Base-by-base conservation (phyloP, 345 rosid genomes). In the Schrenkiella parvula region DNA sequence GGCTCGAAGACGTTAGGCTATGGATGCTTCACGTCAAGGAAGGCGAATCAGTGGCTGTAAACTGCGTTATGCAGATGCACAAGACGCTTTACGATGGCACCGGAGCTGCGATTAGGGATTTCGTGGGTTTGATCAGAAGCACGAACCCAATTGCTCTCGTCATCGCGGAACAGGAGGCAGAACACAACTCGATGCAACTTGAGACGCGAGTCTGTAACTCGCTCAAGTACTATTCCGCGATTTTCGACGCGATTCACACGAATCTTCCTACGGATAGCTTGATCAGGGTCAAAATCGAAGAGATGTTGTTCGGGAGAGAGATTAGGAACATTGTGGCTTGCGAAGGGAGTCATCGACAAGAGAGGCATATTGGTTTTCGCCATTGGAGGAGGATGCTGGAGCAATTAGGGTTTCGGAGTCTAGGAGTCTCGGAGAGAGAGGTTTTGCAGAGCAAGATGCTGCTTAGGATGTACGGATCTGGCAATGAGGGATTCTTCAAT, bases 1-100 rank as follows among this genome's bases (percentile, higher is more conserved):
- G 98, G 70, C 80, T 95, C 46, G 99, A 95, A 64, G 99, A 95
- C 70, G 99, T 91, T 62, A 86, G 99, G 78, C 73, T 95, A 71
- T 95, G 99, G 99, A 95, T 95, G 99, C 98, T 95, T 26, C 99
- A 95, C 79, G 92, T 95, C 70, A 95, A 89, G 83, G 99, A 89
- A 76, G 86, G 82, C 15, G 99, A 89, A 66, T 66, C 78, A 19
- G 98, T 91, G 19, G 99, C 90, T 1, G 85, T 91, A 19, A 95
- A 89, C 71, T 91, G 99, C 65, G 58, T 87, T 13, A 75, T 86
- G 80, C 99, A 95, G 72, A 76, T 95, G 83, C 99, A 95, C 73
- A 91, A 87, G 86, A 88, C 82, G 4, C 93, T 95, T 4, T 85
- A 95, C 41, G 90, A 88, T 38, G 77, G 75, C 7, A 84, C 76